A percentile compares a stretch with the other conserved stretches of the same genome.
Evolutionary conservation across 345 rosid genomes (phyloP).

Genomic region (Capsella bursapastoris): DNA sequence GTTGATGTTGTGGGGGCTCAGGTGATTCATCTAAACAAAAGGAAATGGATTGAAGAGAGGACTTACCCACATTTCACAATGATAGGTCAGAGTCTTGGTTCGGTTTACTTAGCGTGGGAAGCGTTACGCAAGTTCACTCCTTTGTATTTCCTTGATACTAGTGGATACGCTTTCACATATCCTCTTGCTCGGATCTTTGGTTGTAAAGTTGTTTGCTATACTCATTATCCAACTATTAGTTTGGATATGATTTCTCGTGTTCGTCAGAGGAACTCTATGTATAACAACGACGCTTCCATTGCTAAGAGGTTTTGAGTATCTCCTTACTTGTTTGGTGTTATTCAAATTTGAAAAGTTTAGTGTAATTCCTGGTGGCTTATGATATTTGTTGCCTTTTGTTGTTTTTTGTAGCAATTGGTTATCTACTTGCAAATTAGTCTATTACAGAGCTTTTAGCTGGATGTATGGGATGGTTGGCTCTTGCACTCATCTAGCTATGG

Average conservation of each 20-base stretch:
- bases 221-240: conserved; percentile 96
- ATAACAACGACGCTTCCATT: conserved; percentile 74
- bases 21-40: conserved; percentile 76
- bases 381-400: neutral
- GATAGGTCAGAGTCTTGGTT: conserved; percentile 98
- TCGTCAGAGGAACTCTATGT: conserved; percentile 68
- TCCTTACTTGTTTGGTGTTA: neutral
- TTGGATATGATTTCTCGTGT: conserved; percentile 93
- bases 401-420: conserved; percentile 71
- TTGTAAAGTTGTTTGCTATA: conserved; percentile 89
- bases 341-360: neutral
- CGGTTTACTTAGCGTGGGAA: conserved; percentile 88
- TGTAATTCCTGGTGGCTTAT: conserved; percentile 5
- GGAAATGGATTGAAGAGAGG: conserved; percentile 87
- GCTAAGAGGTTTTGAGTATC: conserved; percentile 63
- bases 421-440: conserved; percentile 71
- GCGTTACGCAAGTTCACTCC: conserved; percentile 85
- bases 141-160: conserved; percentile 68
- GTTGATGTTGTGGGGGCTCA: conserved; percentile 31
- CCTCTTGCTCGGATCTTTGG: conserved; percentile 93
- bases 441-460: conserved; percentile 76
- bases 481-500: conserved; percentile 84
- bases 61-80: conserved; percentile 88
- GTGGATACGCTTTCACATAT: conserved; percentile 94
- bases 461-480: conserved; percentile 91